Evolutionary conservation across 306 rosid genomes (phyloP), one percentile per base, ranked within the genome.

Genomic region (Trifolium subterraneum): DNA sequence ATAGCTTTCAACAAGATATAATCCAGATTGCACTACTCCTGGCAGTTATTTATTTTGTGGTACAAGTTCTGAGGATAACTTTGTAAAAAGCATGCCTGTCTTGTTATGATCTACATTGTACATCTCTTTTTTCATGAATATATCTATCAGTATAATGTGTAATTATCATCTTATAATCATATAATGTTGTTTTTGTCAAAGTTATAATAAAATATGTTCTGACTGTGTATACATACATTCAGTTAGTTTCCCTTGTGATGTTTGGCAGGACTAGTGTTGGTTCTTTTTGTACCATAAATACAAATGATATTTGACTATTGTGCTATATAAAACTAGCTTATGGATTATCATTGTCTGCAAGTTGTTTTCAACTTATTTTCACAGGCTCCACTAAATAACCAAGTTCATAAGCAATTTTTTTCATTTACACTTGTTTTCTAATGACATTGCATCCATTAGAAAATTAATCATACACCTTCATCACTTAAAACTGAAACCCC

Each of bases 1-100:
- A 94, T 73, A 31, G 84, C 76, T 91, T 94, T 81, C 96, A 88
- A 27, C 89, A 84, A 77, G 99, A 94, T 71, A 94, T 87, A 59
- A 90, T 90, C 84, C 97, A 92, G 85, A 80, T 94, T 67, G 96
- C 87, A 7, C 86, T 90, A 8, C 59, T 88, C 68, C 79, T 94
- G 27, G 98, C 97, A 54, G 75, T 92, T 54, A 66, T 90, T 41
- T 94, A 92, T 85, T 86, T 92, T 31, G 87, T 92, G 71, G 92
- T 94, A 79, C 96, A 92, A 77, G 81, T 86, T 83, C 85, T 94
- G 74, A 88, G 68, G 86, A 63, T 85, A 59, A 87, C 98, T 48
- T 77, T 92, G 90, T 91, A 80, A 81, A 74, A 7, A 31, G 7
- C 33, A 36, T 58, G 9, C 31, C 31, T 82, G 22, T 56, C 65